Percentiles rank a stretch among this genome's conserved stretches.
phyloP scores from a whole-genome alignment of 108 stramenopile species.

The Asterionellopsis glacialis region DNA sequence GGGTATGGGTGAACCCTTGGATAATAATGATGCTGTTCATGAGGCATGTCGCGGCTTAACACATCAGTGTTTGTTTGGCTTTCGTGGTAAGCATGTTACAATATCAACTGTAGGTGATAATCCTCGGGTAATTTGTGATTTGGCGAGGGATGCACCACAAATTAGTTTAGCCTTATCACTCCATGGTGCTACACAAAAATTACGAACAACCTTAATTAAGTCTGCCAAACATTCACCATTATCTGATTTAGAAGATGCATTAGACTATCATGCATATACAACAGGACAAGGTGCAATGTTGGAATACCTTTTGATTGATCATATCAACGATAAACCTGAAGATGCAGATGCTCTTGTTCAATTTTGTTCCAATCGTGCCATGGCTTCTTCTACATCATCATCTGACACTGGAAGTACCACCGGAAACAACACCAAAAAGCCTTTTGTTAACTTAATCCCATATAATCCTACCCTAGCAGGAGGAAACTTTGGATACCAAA shows the following conservation, averaged over 20 bases:
- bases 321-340: constrained; percentile 38
- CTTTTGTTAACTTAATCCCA: constrained; percentile 44
- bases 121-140: constrained; percentile 19
- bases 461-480: constrained; percentile 46
- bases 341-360: constrained; percentile 31
- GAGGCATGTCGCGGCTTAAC: constrained; percentile 26
- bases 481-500: constrained; percentile 27
- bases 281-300: constrained; percentile 41
- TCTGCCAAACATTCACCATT: constrained; percentile 16
- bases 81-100: constrained; percentile 30
- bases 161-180: constrained; percentile 50
- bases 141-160: constrained; percentile 40
- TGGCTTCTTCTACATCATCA: too few relatives aligned
- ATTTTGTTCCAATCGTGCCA: constrained; percentile 26
- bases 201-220: constrained; percentile 34
- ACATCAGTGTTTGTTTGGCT: constrained; percentile 35
- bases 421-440: not conserved
- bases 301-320: constrained; percentile 58
- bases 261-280: constrained; percentile 33
- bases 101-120: constrained; percentile 47
- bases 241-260: constrained; percentile 23
- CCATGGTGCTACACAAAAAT: constrained; percentile 35
- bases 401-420: not conserved
- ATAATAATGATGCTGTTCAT: constrained; percentile 40
- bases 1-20: constrained; percentile 57